Evolutionary conservation across 2,329 filamentous ascomycete species (phyloP).

Genomic region (Scytalidium sp.): DNA sequence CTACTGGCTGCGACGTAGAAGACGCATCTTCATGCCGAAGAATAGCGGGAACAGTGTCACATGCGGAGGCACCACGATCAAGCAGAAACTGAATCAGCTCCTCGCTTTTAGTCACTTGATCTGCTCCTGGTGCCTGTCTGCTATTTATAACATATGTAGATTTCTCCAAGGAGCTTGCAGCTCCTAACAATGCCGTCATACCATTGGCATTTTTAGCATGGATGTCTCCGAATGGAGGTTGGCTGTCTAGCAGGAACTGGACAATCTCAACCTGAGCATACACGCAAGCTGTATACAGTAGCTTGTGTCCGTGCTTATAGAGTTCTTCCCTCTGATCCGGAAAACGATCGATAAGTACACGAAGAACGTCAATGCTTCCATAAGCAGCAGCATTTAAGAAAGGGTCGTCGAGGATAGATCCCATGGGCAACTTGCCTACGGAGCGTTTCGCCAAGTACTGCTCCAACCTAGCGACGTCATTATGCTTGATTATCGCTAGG

Average conservation of each 20-base stretch:
- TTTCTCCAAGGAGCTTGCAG: background rate
- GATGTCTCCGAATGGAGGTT: conserved; percentile 12
- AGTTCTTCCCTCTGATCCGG: conserved; percentile 1
- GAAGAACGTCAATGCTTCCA: conserved; percentile 12
- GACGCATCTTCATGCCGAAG: background rate
- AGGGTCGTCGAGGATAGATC: conserved; percentile 2
- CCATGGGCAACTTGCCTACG: background rate
- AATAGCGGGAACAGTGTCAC: background rate
- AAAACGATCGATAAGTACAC: conserved; percentile 9
- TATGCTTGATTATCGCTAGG: background rate
- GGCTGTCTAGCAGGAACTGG: conserved; percentile 11
- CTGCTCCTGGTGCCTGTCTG: background rate
- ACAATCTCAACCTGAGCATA: conserved; percentile 8
- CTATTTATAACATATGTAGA: background rate
- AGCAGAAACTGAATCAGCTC: conserved; percentile 1
- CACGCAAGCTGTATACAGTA: conserved; percentile 12
- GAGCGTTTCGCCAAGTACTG: background rate
- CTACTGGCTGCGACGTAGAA: background rate
- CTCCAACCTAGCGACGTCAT: background rate
- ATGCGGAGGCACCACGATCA: conserved; percentile 1
- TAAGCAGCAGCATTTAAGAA: conserved; percentile 12
- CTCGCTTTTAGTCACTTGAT: background rate
- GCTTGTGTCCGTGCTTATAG: conserved; percentile 1
- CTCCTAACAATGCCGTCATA: background rate
- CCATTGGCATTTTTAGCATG: background rate